Evolutionary conservation across 2,329 filamentous ascomycete species (phyloP), one percentile per base, ranked within the genome.

Genomic region (Sporothrix phasma): DNA sequence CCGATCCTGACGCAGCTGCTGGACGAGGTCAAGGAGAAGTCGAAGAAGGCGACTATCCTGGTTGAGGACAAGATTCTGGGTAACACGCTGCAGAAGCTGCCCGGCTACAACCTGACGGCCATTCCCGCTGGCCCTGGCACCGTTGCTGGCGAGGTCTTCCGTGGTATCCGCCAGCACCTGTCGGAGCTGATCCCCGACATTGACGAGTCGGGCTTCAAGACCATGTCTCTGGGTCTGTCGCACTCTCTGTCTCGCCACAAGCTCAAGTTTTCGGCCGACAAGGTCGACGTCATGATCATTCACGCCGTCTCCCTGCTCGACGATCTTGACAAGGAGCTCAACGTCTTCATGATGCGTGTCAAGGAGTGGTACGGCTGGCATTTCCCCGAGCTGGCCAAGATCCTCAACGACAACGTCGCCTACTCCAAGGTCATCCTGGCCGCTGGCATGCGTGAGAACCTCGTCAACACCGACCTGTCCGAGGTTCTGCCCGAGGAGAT

Each of bases 301-400:
- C 94, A 99, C 79, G 92, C 92, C 64, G 94, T 99, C 74, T 88
- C 89, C 68, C 85, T 97, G 61, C 83, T 99, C 54, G 94, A 99
- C 74, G 94, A 99, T 69, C 81, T 99, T 67, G 94, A 99, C 81
- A 99, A 99, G 83, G 94, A 99, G 78, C 82, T 99, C 68, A 99
- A 99, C 81, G 94, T 90, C 71, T 97, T 97, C 74, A 93, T 94
- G 69, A 99, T 99, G 94, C 85, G 94, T 76, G 92, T 97, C 67
- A 97, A 97, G 86, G 94, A 99, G 78, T 99, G 94, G 94, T 99
- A 99, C 75, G 94, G 94, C 72, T 99, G 94, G 94, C 94, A 97
- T 78, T 99, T 97, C 81, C 94, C 94, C 46, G 94, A 99, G 80
- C 87, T 99, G 83, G 92, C 90, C 73, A 93, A 92, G 79, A 96